These are phyloP conservation scores for Tylopilus balloui DNA, from an alignment of 768 basidiomycete genomes.

Conservation along the genomic window DNA sequence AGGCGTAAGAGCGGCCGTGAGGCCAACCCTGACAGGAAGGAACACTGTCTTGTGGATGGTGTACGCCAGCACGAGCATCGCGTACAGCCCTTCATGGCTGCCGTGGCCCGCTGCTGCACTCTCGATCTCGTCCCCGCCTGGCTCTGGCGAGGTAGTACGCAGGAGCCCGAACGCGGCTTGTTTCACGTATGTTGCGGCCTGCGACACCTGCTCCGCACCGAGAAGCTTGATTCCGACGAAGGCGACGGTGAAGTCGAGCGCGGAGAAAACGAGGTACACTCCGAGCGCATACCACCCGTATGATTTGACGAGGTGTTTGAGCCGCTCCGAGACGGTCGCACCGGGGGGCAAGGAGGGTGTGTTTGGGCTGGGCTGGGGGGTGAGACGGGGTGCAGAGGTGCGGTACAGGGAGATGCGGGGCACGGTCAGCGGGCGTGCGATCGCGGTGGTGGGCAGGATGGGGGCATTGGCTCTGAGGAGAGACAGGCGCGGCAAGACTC, in stretches of 20 bases:
- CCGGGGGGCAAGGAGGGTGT: slow-evolving; percentile 39
- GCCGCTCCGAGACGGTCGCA: slow-evolving; percentile 59
- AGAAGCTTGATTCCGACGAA: slow-evolving; percentile 82
- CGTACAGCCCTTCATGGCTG: slow-evolving; percentile 76
- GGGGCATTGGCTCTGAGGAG: slow-evolving; percentile 43
- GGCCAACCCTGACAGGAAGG: slow-evolving; percentile 81
- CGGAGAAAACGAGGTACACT: slow-evolving; percentile 72
- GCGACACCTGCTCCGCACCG: slow-evolving; percentile 86
- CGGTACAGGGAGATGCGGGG: slow-evolving; percentile 38
- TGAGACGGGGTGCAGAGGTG: slow-evolving; percentile 44
- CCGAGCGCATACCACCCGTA: slow-evolving; percentile 97
- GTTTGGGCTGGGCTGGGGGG: slow-evolving; percentile 19
- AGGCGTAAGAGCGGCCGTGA: slow-evolving; percentile 85
- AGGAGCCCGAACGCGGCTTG: slow-evolving; percentile 42
- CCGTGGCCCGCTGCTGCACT: slow-evolving; percentile 28
- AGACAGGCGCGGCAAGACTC: slow-evolving; percentile 43
- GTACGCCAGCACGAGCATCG: slow-evolving; percentile 91
- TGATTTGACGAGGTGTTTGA: slow-evolving; percentile 80
- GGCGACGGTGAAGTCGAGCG: slow-evolving; percentile 78
- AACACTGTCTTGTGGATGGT: slow-evolving; percentile 94
- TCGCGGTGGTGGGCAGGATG: slow-evolving; percentile 47
- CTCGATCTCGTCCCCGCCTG: slow-evolving; percentile 63
- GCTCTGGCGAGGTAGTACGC: slow-evolving; percentile 54
- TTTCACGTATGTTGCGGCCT: slow-evolving; percentile 56
- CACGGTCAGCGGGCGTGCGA: slow-evolving; percentile 20